phyloP scores from a whole-genome alignment of 2,329 filamentous ascomycete genomes.

The Claviceps digitariae region DNA sequence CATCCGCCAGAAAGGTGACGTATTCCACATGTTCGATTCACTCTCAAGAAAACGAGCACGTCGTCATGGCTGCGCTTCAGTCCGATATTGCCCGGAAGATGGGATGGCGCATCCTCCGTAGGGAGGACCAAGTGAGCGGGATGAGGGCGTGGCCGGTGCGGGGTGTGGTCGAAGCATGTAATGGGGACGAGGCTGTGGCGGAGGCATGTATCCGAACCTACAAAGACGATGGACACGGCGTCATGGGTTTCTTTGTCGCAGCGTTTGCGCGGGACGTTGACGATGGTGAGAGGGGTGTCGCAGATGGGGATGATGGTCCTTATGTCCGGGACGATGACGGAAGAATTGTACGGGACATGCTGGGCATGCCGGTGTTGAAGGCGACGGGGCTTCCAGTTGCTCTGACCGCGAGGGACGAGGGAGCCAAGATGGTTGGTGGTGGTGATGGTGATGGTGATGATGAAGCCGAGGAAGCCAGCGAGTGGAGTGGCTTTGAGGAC shows the following conservation, averaged over 20 bases:
- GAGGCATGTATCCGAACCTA: constrained; percentile 72
- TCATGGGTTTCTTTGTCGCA: constrained; percentile 95
- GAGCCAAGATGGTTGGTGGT: constrained; percentile 5
- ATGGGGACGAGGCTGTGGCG: constrained; percentile 39
- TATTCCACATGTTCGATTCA: constrained; percentile 94
- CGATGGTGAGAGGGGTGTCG: neutral
- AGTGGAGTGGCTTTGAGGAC: constrained; percentile 9
- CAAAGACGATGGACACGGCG: constrained; percentile 66
- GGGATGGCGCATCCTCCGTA: constrained; percentile 65
- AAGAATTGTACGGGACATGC: constrained; percentile 30
- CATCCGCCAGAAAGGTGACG: constrained; percentile 59
- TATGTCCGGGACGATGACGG: constrained; percentile 42
- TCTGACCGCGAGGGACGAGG: too few relatives aligned
- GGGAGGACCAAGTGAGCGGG: constrained; percentile 62
- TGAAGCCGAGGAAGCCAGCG: constrained; percentile 5
- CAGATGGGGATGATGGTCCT: constrained; percentile 31
- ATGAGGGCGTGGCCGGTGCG: constrained; percentile 63
- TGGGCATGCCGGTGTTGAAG: constrained; percentile 25
- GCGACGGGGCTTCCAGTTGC: constrained; percentile 14
- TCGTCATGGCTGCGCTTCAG: constrained; percentile 58
- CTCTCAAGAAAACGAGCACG: constrained; percentile 74
- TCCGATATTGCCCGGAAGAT: constrained; percentile 50
- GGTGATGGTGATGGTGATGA: constrained; percentile 8
- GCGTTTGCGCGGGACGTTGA: constrained; percentile 46
- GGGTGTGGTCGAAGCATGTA: constrained; percentile 37